phyloP scores from a whole-genome alignment of 768 basidiomycete genomes.

The Tylopilus sp. region DNA sequence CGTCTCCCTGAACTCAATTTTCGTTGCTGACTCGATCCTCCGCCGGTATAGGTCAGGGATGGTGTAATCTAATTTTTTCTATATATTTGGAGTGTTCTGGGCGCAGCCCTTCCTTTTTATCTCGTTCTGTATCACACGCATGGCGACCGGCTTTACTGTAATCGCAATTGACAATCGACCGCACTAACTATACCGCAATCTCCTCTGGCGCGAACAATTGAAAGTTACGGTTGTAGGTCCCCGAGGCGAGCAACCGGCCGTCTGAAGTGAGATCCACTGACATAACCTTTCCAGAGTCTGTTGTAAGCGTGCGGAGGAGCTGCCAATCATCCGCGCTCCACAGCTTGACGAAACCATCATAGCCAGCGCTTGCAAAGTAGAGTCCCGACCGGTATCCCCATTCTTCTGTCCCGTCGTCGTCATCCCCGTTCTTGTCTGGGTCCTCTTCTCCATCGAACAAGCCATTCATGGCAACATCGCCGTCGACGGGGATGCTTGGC shows the following conservation, averaged over 20 bases:
- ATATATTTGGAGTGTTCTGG: constrained; percentile 8
- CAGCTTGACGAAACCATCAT: constrained; percentile 91
- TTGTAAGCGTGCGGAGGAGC: constrained; percentile 79
- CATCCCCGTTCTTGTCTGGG: constrained; percentile 27
- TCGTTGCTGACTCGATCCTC: constrained; percentile 21
- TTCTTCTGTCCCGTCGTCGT: constrained; percentile 44
- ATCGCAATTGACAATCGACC: constrained; percentile 10
- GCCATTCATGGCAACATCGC: constrained; percentile 51
- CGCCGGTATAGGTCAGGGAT: constrained; percentile 35
- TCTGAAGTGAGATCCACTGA: constrained; percentile 88
- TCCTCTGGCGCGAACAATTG: constrained; percentile 88
- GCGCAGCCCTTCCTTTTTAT: constrained; percentile 7
- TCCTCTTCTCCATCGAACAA: constrained; percentile 26
- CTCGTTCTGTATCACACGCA: constrained; percentile 34
- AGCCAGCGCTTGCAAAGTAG: constrained; percentile 91
- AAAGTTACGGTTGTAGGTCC: constrained; percentile 92
- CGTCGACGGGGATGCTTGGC: constrained; percentile 40
- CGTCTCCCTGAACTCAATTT: constrained; percentile 19
- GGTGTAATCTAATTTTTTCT: constrained; percentile 37
- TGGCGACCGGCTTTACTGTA: constrained; percentile 24
- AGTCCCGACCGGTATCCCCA: constrained; percentile 83
- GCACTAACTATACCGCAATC: constrained; percentile 29
- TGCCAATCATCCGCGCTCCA: constrained; percentile 99
- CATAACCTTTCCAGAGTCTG: constrained; percentile 99
- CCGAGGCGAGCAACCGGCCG: constrained; percentile 79